Conservation (phyloP, 2,329 filamentous ascomycete genomes). For the Exophiala calicioides region DNA sequence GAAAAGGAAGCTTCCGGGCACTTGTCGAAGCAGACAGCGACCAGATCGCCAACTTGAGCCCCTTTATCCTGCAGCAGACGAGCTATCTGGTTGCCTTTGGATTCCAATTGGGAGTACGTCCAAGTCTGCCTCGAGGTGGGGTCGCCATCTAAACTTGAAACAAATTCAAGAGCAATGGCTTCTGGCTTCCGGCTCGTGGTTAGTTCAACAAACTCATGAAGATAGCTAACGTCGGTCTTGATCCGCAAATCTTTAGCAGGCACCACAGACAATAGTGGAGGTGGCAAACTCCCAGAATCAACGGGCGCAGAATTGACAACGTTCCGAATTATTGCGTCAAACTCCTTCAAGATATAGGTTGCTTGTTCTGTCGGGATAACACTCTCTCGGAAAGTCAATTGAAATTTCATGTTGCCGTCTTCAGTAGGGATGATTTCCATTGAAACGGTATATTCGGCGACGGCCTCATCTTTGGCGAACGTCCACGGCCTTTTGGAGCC, state of each 20-base stretch:
- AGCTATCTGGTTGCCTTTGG: constrained; percentile 71
- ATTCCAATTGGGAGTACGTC: constrained; percentile 73
- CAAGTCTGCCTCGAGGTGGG: constrained; percentile 57
- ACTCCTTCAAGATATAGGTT: constrained; percentile 18
- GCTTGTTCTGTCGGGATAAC: constrained; percentile 59
- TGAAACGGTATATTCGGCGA: constrained; percentile 67
- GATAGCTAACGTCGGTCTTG: constrained; percentile 57
- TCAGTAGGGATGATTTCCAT: constrained; percentile 69
- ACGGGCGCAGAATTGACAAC: constrained; percentile 5
- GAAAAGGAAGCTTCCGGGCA: constrained; percentile 80
- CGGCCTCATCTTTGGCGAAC: constrained; percentile 63
- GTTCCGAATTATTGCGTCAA: constrained; percentile 28
- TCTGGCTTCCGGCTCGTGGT: constrained; percentile 59
- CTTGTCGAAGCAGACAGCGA: constrained; percentile 81
- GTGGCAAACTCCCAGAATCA: not conserved
- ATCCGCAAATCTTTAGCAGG: constrained; percentile 63
- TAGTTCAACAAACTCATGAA: constrained; percentile 77
- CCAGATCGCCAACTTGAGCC: constrained; percentile 59
- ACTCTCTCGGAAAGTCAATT: constrained; percentile 65
- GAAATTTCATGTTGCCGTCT: constrained; percentile 56
- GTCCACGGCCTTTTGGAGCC: constrained; percentile 54
- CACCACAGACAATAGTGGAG: constrained; percentile 57
- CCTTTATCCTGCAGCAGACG: constrained; percentile 58
- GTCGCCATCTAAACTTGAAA: constrained; percentile 55
- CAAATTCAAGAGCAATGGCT: constrained; percentile 73